These are phyloP conservation scores for Zasmidium citrigriseum DNA, from an alignment of 2,329 filamentous ascomycete species.

Conservation along the genomic window DNA sequence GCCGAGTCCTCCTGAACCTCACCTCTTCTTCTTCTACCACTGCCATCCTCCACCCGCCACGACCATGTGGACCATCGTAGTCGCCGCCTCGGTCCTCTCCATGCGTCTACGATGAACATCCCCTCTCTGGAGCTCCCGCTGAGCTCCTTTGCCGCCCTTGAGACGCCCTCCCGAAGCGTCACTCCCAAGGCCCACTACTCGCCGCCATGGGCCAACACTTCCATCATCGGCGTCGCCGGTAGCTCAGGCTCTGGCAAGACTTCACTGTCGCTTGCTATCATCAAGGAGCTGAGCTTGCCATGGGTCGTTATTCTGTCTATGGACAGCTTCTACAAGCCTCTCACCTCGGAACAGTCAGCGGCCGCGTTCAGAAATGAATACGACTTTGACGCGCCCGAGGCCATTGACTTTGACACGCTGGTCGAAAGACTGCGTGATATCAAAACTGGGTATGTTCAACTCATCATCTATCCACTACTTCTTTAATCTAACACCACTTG, in stretches of 20 bases:
- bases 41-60: not conserved
- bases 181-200: constrained; percentile 68
- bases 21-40: constrained; percentile 7
- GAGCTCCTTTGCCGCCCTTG: constrained; percentile 23
- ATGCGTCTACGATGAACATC: constrained; percentile 34
- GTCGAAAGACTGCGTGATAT: constrained; percentile 78
- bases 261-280: constrained; percentile 87
- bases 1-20: constrained; percentile 3
- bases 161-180: constrained; percentile 11
- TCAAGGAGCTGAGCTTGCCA: constrained; percentile 83
- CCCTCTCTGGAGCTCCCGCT: constrained; percentile 27
- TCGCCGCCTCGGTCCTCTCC: constrained; percentile 29
- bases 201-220: constrained; percentile 93
- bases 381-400: constrained; percentile 92
- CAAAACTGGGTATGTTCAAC: constrained; percentile 77
- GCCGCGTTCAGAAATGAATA: constrained; percentile 87
- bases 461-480: not conserved
- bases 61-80: constrained; percentile 31
- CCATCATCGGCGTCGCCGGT: constrained; percentile 94
- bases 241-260: constrained; percentile 96
- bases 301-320: constrained; percentile 99
- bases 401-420: constrained; percentile 90
- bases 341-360: constrained; percentile 75
- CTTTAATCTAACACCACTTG: constrained; percentile 5
- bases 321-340: constrained; percentile 96